phyloP scores from a whole-genome alignment of 148 eudicot species.

The Polygonum maritimum region DNA sequence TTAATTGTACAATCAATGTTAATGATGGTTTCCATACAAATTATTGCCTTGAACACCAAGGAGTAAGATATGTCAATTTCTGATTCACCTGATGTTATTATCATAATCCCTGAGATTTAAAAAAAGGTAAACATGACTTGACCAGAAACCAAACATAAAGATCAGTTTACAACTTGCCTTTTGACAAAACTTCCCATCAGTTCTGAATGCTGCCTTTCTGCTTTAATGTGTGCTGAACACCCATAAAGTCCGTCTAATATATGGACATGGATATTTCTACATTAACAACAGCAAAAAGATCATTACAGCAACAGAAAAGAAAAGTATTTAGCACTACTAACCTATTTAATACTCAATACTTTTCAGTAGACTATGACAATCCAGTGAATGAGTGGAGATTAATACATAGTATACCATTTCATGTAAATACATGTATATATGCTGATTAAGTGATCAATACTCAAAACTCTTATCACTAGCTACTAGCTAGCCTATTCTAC shows the following conservation, averaged over 20 bases:
- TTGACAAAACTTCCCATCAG: background rate
- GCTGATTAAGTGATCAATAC: background rate
- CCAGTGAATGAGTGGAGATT: background rate
- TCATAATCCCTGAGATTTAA: background rate
- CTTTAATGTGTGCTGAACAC: background rate
- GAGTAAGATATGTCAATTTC: background rate
- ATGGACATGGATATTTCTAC: background rate
- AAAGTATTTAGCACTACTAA: background rate
- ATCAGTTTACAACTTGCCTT: background rate
- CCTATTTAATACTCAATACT: background rate
- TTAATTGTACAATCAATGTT: background rate
- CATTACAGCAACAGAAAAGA: background rate
- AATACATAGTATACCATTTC: background rate
- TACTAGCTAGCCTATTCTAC: background rate
- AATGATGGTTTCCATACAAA: background rate
- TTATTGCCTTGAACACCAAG: background rate
- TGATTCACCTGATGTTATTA: background rate
- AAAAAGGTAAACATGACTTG: background rate
- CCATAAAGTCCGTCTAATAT: background rate
- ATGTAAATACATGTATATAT: background rate
- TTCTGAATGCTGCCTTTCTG: background rate
- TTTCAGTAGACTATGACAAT: background rate
- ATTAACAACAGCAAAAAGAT: background rate
- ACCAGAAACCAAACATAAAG: background rate
- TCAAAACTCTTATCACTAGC: background rate